Conservation (phyloP, 257 asterid species). For the Misopates orontium region DNA sequence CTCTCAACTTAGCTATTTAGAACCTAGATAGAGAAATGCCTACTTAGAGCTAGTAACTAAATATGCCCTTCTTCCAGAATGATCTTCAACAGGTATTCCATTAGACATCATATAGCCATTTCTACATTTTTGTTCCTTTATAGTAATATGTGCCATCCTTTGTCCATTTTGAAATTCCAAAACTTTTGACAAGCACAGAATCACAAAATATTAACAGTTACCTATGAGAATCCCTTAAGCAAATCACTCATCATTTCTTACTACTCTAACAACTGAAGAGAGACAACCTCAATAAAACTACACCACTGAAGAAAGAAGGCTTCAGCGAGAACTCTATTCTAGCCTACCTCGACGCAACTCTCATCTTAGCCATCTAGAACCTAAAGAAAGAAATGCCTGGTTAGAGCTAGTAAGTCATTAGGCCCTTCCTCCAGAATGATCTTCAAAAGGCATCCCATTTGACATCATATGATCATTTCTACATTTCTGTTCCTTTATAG, state of each 20-base stretch:
- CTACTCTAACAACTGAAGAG: background rate
- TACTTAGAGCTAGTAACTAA: background rate
- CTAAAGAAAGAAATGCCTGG: slow-evolving; percentile 11
- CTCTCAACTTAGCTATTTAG: slow-evolving; percentile 1
- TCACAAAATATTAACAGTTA: background rate
- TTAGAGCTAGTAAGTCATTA: background rate
- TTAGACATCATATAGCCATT: background rate
- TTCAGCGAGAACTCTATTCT: background rate
- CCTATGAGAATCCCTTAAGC: slow-evolving; percentile 11
- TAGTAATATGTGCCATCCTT: background rate
- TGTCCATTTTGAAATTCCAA: background rate
- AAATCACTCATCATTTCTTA: slow-evolving; percentile 6
- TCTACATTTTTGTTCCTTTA: background rate
- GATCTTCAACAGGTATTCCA: background rate
- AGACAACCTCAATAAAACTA: background rate
- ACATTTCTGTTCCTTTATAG: background rate
- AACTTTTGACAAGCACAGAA: background rate
- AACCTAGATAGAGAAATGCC: slow-evolving; percentile 5
- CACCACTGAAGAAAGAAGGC: background rate
- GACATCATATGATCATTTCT: background rate
- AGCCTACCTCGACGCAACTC: background rate
- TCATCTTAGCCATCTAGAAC: background rate
- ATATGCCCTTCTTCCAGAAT: background rate
- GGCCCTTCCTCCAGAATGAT: background rate
- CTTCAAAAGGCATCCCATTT: background rate